Evolutionary conservation across 441 rosid genomes (phyloP), one percentile per base, ranked within the genome.

Genomic region (Dalechampia spathulata): DNA sequence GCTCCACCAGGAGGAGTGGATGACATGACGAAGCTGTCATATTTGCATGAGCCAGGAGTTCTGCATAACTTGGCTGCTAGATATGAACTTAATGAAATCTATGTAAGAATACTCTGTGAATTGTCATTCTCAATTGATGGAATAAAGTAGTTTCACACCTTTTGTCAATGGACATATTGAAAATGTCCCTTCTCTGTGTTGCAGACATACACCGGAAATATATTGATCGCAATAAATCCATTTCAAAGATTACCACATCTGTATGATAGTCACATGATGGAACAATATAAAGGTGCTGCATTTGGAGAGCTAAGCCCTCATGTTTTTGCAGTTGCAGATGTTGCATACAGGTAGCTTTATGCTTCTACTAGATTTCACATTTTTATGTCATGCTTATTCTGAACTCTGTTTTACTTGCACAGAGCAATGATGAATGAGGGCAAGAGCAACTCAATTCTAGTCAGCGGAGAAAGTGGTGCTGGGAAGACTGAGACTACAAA

Each of bases 401-500:
- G n/a, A n/a, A n/a, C n/a, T n/a, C n/a, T n/a, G n/a, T n/a, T n/a
- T n/a, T 30, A 30, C 34, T 30, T 30, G n/a, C n/a, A n/a, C 70
- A 83, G 90, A 81, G 79, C 84, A 58, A 81, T 80, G 84, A 82
- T 76, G 45, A 74, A 80, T 28, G 87, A 83, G 59, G 68, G 67
- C 23, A 63, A 53, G 60, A 83, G 90, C 65, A 81, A 86, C 54
- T 80, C 94, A 20, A 86, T 86, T 58, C 68, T 86, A 66, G 87
- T 86, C 11, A 86, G 90, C 60, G 94, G 90, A 22, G 90, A 86
- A 65, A 86, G 94, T 16, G 87, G 94, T 26, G 90, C 94, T 45
- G 87, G 90, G 51, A 86, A 83, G 71, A 86, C 94, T 16, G 86
- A 86, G 69, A 85, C 82, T 14, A 85, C 90, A 53, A 85, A 85